These are phyloP conservation scores for Cryphonectria carpinicola DNA, from an alignment of 2,329 filamentous ascomycete species.

Conservation along the genomic window DNA sequence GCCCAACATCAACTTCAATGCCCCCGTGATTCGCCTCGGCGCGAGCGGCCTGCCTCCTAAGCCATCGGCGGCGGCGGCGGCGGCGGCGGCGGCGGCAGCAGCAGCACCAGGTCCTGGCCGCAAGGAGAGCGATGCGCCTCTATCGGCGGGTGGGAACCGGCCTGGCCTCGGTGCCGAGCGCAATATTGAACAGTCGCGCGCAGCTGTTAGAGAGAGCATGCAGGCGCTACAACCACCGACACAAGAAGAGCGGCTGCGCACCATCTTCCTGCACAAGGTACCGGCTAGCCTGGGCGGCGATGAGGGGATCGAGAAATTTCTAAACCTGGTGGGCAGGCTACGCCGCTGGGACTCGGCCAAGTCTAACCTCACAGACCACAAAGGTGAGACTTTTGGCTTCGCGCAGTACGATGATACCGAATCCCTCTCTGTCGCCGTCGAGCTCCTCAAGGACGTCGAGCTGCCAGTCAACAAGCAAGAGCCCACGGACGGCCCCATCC, in stretches of 20 bases:
- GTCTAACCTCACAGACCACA: constrained; percentile 65
- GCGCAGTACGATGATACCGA: constrained; percentile 93
- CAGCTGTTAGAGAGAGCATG: constrained; percentile 68
- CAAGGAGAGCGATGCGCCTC: constrained; percentile 49
- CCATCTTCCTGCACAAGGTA: constrained; percentile 87
- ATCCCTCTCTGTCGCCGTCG: constrained; percentile 81
- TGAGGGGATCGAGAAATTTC: constrained; percentile 75
- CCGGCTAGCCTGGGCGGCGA: constrained; percentile 78
- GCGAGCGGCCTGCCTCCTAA: constrained; percentile 67
- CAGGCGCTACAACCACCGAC: constrained; percentile 80
- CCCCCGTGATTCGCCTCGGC: constrained; percentile 91
- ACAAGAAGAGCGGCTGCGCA: constrained; percentile 87
- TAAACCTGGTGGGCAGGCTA: constrained; percentile 76
- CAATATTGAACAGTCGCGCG: constrained; percentile 68
- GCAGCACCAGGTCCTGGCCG: constrained; percentile 45
- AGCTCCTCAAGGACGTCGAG: constrained; percentile 80
- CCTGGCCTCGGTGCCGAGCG: constrained; percentile 65
- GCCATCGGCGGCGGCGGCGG: constrained; percentile 50
- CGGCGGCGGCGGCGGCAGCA: constrained; percentile 40
- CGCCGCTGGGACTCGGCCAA: constrained; percentile 83
- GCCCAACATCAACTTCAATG: constrained; percentile 98
- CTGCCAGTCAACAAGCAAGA: constrained; percentile 79
- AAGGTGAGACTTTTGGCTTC: constrained; percentile 88
- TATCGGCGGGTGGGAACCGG: constrained; percentile 44
- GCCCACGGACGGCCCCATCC: constrained; percentile 47